Percentiles rank a stretch among this genome's conserved stretches.
Conservation (phyloP, 768 basidiomycete genomes). For the Hirschioporus abietinus region DNA sequence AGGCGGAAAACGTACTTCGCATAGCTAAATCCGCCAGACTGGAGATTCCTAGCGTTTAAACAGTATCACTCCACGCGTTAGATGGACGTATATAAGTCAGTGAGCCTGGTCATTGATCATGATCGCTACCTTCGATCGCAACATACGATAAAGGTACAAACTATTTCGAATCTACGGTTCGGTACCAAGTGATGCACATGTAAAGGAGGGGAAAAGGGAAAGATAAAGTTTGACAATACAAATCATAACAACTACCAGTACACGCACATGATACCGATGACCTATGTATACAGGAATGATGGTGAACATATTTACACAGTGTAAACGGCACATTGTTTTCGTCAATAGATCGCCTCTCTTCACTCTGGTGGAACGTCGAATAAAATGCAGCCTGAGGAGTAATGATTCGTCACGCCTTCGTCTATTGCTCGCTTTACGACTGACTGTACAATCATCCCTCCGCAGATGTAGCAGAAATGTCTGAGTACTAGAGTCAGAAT, state of each 20-base stretch:
- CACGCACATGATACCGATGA: not conserved
- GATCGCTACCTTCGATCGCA: no score
- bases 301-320: not conserved
- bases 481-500: constrained; percentile 11
- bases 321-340: not conserved
- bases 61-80: not conserved
- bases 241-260: not conserved
- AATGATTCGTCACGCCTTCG: constrained; percentile 28
- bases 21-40: constrained; percentile 52
- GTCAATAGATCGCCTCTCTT: not conserved
- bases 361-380: not conserved
- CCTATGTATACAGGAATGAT: not conserved
- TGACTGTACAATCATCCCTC: constrained; percentile 39
- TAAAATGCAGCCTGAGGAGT: constrained; percentile 1
- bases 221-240: no score
- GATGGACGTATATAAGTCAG: no score
- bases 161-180: no score
- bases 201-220: no score
- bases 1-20: constrained; percentile 49
- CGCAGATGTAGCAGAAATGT: constrained; percentile 54
- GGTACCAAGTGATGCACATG: no score
- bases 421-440: constrained; percentile 28
- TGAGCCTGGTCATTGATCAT: no score
- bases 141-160: no score
- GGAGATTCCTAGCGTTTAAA: constrained; percentile 33